Conservation (phyloP, 2,329 filamentous ascomycete species). For the Trichoderma arundinaceum region DNA sequence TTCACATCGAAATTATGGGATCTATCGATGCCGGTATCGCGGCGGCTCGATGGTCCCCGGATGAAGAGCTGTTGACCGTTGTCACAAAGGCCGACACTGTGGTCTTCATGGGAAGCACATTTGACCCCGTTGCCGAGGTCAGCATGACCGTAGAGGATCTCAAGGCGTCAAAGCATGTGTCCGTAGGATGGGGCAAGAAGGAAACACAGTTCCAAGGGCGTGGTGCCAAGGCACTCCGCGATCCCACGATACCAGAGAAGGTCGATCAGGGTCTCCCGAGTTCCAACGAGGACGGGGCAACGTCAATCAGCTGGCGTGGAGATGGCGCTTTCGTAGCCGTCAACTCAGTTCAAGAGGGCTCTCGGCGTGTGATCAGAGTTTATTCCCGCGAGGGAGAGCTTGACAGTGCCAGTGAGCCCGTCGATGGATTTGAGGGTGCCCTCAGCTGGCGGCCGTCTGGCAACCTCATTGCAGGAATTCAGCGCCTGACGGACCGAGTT, state of each 20-base stretch:
- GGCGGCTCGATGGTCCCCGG: constrained; percentile 90
- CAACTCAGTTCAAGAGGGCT: constrained; percentile 73
- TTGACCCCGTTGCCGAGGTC: constrained; percentile 81
- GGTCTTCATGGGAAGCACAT: constrained; percentile 90
- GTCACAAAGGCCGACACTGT: constrained; percentile 79
- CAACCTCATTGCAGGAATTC: constrained; percentile 87
- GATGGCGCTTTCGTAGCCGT: constrained; percentile 91
- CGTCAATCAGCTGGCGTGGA: constrained; percentile 87
- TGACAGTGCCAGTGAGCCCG: constrained; percentile 92
- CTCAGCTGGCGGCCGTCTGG: constrained; percentile 92
- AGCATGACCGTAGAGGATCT: constrained; percentile 76
- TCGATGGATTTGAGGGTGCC: constrained; percentile 85
- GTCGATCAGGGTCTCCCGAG: constrained; percentile 84
- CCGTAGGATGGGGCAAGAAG: constrained; percentile 96
- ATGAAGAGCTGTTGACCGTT: constrained; percentile 87
- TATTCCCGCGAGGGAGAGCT: constrained; percentile 89
- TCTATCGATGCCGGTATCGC: constrained; percentile 91
- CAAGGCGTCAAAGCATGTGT: constrained; percentile 88
- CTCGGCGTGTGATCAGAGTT: constrained; percentile 81
- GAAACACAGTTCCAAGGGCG: constrained; percentile 98
- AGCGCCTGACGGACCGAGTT: constrained; percentile 69
- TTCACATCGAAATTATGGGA: constrained; percentile 89
- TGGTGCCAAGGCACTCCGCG: constrained; percentile 81
- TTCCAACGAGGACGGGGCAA: constrained; percentile 70
- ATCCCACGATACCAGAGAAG: constrained; percentile 93